phyloP scores from a whole-genome alignment of 805 yeast genomes.

The Hanseniaspora mollemarum region DNA sequence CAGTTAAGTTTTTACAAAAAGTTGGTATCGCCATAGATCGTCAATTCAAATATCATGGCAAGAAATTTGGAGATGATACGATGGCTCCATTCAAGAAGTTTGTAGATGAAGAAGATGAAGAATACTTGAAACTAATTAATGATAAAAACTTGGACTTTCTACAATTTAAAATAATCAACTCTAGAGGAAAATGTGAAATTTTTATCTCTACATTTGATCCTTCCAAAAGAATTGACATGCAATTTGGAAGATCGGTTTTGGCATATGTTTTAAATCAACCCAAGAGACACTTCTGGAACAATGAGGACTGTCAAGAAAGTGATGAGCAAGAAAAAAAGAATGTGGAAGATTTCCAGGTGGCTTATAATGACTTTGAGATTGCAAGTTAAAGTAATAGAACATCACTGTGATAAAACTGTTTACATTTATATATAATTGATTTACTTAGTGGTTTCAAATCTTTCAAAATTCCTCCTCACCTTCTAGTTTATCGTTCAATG shows the following conservation, averaged over 20 bases:
- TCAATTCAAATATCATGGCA: slow-evolving; percentile 38
- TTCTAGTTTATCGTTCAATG: slow-evolving; percentile 32
- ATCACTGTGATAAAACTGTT: neutral
- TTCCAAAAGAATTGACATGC: slow-evolving; percentile 49
- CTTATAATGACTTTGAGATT: slow-evolving; percentile 46
- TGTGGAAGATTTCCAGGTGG: slow-evolving; percentile 48
- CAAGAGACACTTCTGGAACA: slow-evolving; percentile 63
- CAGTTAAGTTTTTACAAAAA: slow-evolving; percentile 33
- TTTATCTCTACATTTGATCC: slow-evolving; percentile 28
- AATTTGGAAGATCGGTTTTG: slow-evolving; percentile 70
- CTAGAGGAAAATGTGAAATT: slow-evolving; percentile 26
- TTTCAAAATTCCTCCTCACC: slow-evolving; percentile 22
- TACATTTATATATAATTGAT: too few relatives aligned
- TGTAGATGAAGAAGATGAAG: slow-evolving; percentile 22
- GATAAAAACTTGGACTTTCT: slow-evolving; percentile 27
- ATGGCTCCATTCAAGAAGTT: slow-evolving; percentile 30
- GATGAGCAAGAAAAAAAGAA: slow-evolving; percentile 52
- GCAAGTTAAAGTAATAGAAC: slow-evolving; percentile 27
- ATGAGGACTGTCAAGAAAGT: slow-evolving; percentile 47
- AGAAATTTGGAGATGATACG: slow-evolving; percentile 29
- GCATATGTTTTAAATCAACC: slow-evolving; percentile 53
- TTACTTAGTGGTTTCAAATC: neutral
- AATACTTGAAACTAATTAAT: slow-evolving; percentile 25
- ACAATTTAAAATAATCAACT: slow-evolving; percentile 30
- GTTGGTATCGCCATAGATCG: slow-evolving; percentile 40